Conservation (phyloP, 106 monocot genomes). For the Vanilla planifolia region DNA sequence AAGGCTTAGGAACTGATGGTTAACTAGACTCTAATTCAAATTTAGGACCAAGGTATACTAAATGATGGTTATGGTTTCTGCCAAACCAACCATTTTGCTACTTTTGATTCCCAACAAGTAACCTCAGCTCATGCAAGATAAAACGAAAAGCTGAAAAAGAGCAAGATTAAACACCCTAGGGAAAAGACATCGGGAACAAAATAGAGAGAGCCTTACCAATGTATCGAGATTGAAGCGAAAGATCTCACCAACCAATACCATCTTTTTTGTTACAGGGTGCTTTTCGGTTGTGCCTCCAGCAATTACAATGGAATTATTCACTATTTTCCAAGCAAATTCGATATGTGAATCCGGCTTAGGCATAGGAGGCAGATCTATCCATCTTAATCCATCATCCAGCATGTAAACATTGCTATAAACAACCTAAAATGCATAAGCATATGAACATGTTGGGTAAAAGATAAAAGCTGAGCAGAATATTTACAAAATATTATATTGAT, state of each 20-base stretch:
- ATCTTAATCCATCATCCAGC: slow-evolving; percentile 60
- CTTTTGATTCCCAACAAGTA: too few species aligned
- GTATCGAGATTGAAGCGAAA: slow-evolving; percentile 56
- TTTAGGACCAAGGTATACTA: too few species aligned
- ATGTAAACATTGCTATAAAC: slow-evolving; percentile 82
- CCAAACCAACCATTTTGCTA: too few species aligned
- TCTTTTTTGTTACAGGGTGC: slow-evolving; percentile 88
- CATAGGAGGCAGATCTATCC: slow-evolving; percentile 80
- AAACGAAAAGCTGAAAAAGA: not conserved
- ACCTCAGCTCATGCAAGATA: too few species aligned
- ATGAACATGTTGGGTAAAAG: not conserved
- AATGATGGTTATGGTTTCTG: too few species aligned
- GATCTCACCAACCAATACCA: slow-evolving; percentile 87
- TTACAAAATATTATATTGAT: too few species aligned
- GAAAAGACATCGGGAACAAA: not conserved
- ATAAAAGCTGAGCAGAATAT: not conserved
- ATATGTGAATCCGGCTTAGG: slow-evolving; percentile 97
- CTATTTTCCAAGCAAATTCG: slow-evolving; percentile 84
- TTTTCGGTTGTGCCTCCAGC: slow-evolving; percentile 86
- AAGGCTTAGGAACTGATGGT: too few species aligned
- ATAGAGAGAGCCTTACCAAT: not conserved
- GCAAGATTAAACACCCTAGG: not conserved
- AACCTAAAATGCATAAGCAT: slow-evolving; percentile 31
- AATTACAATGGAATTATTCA: slow-evolving; percentile 87
- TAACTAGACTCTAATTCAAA: too few species aligned